These are phyloP conservation scores for Colletotrichum caudatum DNA, from an alignment of 2,329 filamentous ascomycete genomes.

Conservation along the genomic window DNA sequence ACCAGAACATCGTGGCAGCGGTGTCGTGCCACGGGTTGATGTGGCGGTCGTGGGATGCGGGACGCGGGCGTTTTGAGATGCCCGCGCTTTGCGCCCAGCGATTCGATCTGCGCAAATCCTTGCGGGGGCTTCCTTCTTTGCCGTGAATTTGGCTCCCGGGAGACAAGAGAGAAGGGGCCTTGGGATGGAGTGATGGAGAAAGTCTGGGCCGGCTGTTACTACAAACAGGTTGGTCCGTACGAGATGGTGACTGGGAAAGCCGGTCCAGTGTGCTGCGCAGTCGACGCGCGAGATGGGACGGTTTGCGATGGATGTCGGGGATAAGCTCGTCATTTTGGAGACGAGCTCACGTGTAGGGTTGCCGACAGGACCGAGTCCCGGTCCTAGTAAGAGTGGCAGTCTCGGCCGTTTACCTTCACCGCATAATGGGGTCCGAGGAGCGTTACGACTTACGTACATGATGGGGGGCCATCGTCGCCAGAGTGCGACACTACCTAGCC, in stretches of 20 bases:
- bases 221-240: constrained; percentile 26
- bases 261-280: constrained; percentile 14
- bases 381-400: constrained; percentile 21
- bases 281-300: constrained; percentile 35
- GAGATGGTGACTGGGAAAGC: constrained; percentile 31
- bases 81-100: constrained; percentile 33
- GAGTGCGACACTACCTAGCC: constrained; percentile 36
- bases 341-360: constrained; percentile 38
- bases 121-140: constrained; percentile 13
- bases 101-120: constrained; percentile 34
- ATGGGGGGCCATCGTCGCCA: constrained; percentile 28
- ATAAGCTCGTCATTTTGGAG: constrained; percentile 37
- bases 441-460: constrained; percentile 39
- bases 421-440: constrained; percentile 32
- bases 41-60: constrained; percentile 20
- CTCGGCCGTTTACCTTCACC: constrained; percentile 38
- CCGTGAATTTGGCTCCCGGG: constrained; percentile 4
- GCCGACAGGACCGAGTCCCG: constrained; percentile 38
- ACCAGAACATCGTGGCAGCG: constrained; percentile 29
- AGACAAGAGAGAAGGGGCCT: constrained; percentile 7
- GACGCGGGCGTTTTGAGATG: constrained; percentile 38
- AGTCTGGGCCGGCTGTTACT: constrained; percentile 26
- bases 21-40: constrained; percentile 21
- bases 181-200: constrained; percentile 10
- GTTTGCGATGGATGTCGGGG: constrained; percentile 29